Percentiles rank a stretch among this genome's conserved stretches.
Evolutionary conservation across 768 basidiomycete genomes (phyloP).

Genomic region (Clitopilus passeckerianus): DNA sequence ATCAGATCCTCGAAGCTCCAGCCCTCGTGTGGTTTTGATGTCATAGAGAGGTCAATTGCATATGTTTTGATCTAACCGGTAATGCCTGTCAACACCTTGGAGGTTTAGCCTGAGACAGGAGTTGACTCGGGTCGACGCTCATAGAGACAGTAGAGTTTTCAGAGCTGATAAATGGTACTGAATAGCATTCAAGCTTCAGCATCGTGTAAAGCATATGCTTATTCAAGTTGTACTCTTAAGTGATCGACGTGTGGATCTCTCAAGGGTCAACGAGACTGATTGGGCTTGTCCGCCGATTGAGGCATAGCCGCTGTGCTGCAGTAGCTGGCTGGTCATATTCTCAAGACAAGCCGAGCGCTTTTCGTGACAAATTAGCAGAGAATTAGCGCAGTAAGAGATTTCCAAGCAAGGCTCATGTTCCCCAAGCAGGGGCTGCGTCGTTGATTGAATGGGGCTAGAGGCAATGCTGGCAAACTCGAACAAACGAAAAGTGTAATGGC

Average conservation of each 20-base stretch:
- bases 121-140: background rate
- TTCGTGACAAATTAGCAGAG: background rate
- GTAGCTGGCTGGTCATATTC: background rate
- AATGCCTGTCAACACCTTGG: background rate
- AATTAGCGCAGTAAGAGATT: background rate
- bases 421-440: background rate
- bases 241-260: no score
- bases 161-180: background rate
- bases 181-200: no score
- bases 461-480: background rate
- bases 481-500: background rate
- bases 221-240: no score
- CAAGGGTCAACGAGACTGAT: background rate
- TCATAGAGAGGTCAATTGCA: background rate
- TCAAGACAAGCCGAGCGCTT: background rate
- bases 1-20: background rate
- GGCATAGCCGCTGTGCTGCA: background rate
- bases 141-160: no score
- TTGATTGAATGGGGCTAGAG: conserved; percentile 2
- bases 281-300: background rate
- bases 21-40: background rate
- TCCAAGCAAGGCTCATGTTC: background rate
- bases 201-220: no score
- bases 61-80: background rate
- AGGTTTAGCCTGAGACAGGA: background rate